Evolutionary conservation across 805 yeast genomes (phyloP).

Genomic region (Candida corydali): DNA sequence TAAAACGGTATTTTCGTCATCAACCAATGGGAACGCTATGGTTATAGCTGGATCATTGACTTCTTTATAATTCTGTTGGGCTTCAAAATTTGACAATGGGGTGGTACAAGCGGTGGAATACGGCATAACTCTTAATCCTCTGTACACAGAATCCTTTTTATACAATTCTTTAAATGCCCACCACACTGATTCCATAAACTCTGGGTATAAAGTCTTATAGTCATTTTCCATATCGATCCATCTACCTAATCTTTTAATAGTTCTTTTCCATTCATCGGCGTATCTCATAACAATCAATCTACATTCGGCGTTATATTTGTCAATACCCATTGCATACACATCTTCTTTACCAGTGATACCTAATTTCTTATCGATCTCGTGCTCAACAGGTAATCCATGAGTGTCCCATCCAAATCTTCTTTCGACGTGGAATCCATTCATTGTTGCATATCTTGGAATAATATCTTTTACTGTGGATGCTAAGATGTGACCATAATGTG

Average conservation of each 20-base stretch:
- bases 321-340: slow-evolving; percentile 91
- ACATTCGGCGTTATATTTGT: slow-evolving; percentile 90
- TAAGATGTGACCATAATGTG: slow-evolving; percentile 96
- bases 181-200: slow-evolving; percentile 98
- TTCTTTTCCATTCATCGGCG: slow-evolving; percentile 90
- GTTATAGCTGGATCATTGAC: slow-evolving; percentile 97
- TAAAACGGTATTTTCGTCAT: slow-evolving; percentile 75
- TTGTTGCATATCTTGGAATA: slow-evolving; percentile 95
- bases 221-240: slow-evolving; percentile 99
- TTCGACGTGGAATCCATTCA: slow-evolving; percentile 95
- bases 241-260: slow-evolving; percentile 93
- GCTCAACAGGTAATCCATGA: slow-evolving; percentile 98
- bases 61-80: slow-evolving; percentile 96
- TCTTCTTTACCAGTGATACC: slow-evolving; percentile 92
- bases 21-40: slow-evolving; percentile 75
- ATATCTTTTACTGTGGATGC: slow-evolving; percentile 97
- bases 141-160: slow-evolving; percentile 83
- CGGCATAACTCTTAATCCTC: slow-evolving; percentile 98
- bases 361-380: slow-evolving; percentile 95
- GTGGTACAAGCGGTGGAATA: slow-evolving; percentile 97
- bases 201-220: slow-evolving; percentile 92
- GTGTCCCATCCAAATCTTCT: slow-evolving; percentile 99
- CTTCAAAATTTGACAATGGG: slow-evolving; percentile 95
- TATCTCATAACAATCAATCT: slow-evolving; percentile 96
- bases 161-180: slow-evolving; percentile 93